Conservation (phyloP, 768 basidiomycete species). For the Suillus subluteus region DNA sequence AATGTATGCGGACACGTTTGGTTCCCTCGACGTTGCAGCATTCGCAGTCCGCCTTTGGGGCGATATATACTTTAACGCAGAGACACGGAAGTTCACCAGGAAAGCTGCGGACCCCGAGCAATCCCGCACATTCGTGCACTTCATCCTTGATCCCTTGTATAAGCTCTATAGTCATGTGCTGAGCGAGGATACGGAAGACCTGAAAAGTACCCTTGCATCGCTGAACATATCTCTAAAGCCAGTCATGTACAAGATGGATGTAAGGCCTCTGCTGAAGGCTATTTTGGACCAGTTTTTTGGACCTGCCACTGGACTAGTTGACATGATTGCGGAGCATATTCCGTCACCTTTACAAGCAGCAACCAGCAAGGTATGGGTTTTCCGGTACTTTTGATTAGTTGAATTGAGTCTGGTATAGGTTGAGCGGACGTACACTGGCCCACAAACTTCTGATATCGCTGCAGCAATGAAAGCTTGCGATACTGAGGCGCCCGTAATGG, state of each 20-base stretch:
- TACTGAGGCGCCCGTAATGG: conserved; percentile 85
- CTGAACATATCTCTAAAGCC: conserved; percentile 89
- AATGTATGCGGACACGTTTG: conserved; percentile 94
- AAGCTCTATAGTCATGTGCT: conserved; percentile 96
- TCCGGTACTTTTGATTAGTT: neutral
- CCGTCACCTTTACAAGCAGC: conserved; percentile 76
- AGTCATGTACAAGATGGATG: conserved; percentile 98
- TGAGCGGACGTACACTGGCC: conserved; percentile 85
- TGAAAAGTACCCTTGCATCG: conserved; percentile 75
- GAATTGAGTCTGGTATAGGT: conserved; percentile 46
- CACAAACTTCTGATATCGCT: conserved; percentile 80
- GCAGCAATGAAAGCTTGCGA: conserved; percentile 82
- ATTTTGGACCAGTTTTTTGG: conserved; percentile 97
- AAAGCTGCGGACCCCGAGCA: conserved; percentile 81
- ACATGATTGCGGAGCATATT: conserved; percentile 89
- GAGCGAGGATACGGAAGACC: conserved; percentile 89
- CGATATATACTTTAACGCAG: conserved; percentile 90
- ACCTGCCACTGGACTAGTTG: conserved; percentile 83
- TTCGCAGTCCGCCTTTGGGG: conserved; percentile 97
- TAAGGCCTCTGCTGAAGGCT: conserved; percentile 89
- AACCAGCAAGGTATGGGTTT: conserved; percentile 53
- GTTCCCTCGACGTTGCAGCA: conserved; percentile 77
- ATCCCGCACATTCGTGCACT: conserved; percentile 89
- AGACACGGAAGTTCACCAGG: conserved; percentile 87
- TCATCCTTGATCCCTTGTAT: conserved; percentile 94